Evolutionary conservation across 768 basidiomycete genomes (phyloP).

Genomic region (Tubosaeta sp.): DNA sequence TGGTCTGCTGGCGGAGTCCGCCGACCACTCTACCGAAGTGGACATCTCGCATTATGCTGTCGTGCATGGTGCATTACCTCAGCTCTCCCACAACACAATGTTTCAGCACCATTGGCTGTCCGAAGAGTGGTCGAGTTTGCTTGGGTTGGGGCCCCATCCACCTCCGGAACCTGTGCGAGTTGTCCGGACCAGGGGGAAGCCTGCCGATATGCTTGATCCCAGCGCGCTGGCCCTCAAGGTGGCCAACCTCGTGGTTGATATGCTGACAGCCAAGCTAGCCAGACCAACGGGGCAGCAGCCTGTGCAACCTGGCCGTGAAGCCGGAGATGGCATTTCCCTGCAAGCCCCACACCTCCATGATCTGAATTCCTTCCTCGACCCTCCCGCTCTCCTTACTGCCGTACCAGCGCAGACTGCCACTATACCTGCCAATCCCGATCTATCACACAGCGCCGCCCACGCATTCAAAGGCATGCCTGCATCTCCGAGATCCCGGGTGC

Average conservation of each 20-base stretch:
- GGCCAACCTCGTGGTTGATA: background rate
- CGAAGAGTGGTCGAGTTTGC: conserved; percentile 2
- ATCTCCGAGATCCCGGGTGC: too few species aligned
- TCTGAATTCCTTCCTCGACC: too few species aligned
- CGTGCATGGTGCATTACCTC: background rate
- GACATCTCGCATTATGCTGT: background rate
- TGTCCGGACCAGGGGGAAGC: too few species aligned
- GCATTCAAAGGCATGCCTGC: too few species aligned
- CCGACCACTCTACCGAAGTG: conserved; percentile 2
- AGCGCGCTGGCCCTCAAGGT: background rate
- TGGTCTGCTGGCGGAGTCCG: background rate
- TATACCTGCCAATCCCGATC: too few species aligned
- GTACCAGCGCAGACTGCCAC: too few species aligned
- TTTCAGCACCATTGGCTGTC: background rate
- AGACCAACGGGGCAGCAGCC: background rate
- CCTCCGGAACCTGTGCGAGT: background rate
- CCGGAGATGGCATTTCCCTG: too few species aligned
- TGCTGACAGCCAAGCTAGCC: background rate
- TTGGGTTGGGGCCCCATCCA: background rate
- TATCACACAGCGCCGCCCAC: too few species aligned
- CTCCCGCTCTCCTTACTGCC: too few species aligned
- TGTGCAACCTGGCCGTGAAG: background rate
- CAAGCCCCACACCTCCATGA: too few species aligned
- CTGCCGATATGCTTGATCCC: background rate
- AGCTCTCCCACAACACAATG: background rate